Evolutionary conservation across 192 early-diverging fungal species (phyloP), one percentile per base, ranked within the genome.

Genomic region (Linnemannia exigua): DNA sequence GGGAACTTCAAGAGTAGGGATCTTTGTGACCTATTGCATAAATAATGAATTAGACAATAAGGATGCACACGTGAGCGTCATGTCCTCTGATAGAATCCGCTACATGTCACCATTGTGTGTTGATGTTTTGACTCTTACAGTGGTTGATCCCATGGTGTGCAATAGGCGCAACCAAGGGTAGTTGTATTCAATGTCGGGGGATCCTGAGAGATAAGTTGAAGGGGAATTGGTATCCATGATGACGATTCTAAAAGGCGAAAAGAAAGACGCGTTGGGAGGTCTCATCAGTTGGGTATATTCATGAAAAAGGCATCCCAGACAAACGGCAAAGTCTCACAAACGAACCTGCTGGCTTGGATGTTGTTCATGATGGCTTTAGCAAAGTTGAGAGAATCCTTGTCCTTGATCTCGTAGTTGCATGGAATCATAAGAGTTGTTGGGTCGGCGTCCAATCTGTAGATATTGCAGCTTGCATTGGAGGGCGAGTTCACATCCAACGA

Each of bases 381-480:
- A 37, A 86, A 79, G 70, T 86, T 86, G 33, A 86, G 35, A 33
- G 74, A 69, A 35, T 86, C 73, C 73, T 77, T 69, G 47, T 86
- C 84, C 68, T 80, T 79, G 79, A 86, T 68, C 41, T 86, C 84
- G 33, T 80, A 80, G 54, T 86, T 86, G 75, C 77, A 79, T 4
- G 84, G 76, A 16, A 86, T 67, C 12, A 80, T 15, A 4, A 80
- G 1, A 5, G 80, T 75, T 9, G 74, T 73, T 20, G 74, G 70
- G 70, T 86, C 84, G 3, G 58, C 36, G 9, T 86, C 66, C 22
- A 80, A 50, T 51, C 68, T 66, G 58, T 86, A 86, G 46, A 86
- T 80, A 46, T 86, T 86, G 63, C 84, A 86, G 35, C 66, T 80
- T 5, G 77, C 76, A 28, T 86, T 86, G 58, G 77, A 33, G 12